phyloP scores from a whole-genome alignment of 108 stramenopile genomes.

The Conticribra weissflogii region DNA sequence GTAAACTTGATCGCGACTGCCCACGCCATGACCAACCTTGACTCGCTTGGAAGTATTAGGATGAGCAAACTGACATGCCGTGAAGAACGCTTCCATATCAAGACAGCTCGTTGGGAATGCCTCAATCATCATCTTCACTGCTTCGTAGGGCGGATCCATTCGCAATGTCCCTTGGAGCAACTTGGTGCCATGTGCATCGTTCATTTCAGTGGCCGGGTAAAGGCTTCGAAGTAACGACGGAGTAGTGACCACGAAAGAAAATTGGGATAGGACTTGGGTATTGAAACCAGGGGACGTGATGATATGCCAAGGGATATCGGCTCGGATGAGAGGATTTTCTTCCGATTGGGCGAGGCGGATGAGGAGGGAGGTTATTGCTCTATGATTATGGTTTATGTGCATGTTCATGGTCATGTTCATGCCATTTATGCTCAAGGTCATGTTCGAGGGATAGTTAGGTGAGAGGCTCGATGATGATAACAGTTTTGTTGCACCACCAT shows the following conservation, averaged over 20 bases:
- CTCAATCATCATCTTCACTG: slow-evolving; percentile 36
- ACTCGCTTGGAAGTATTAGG: slow-evolving; percentile 33
- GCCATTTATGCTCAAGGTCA: slow-evolving; percentile 12
- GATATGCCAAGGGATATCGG: slow-evolving; percentile 41
- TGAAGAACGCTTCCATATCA: slow-evolving; percentile 56
- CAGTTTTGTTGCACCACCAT: too few species aligned
- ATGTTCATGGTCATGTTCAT: slow-evolving; percentile 41
- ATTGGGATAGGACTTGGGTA: not conserved
- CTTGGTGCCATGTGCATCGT: slow-evolving; percentile 25
- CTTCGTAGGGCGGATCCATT: slow-evolving; percentile 49
- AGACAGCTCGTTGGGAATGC: slow-evolving; percentile 44
- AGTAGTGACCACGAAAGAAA: not conserved
- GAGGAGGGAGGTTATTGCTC: slow-evolving; percentile 20
- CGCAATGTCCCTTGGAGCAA: slow-evolving; percentile 39
- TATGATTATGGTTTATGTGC: slow-evolving; percentile 11
- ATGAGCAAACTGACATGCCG: slow-evolving; percentile 53
- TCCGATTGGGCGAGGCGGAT: slow-evolving; percentile 36
- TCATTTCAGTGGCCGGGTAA: slow-evolving; percentile 12
- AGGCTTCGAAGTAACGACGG: slow-evolving; percentile 18
- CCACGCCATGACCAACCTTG: not conserved
- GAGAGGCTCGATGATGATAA: too few species aligned
- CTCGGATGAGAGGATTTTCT: slow-evolving; percentile 40
- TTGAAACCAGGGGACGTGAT: slow-evolving; percentile 30
- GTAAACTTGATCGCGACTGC: not conserved
- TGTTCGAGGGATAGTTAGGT: not conserved